Evolutionary conservation across 495 filamentous ascomycete species (phyloP).

Genomic region (Saxophila tyrrhenica): DNA sequence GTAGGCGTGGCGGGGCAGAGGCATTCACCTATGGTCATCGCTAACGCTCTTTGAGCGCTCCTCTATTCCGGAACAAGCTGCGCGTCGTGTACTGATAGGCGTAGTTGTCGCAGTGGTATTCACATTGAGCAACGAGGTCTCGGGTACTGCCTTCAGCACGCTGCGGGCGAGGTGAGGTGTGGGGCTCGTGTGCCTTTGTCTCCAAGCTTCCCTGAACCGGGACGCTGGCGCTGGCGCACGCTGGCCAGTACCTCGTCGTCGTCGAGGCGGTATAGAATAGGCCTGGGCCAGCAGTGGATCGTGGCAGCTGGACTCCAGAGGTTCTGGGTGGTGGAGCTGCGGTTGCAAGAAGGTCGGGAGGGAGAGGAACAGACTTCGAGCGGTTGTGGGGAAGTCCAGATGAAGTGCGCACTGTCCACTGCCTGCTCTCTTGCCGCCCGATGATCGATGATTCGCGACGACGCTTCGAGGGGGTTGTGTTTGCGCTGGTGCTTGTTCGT

Average conservation of each 20-base stretch:
- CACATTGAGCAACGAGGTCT: conserved; percentile 5
- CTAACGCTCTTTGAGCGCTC: conserved; percentile 1
- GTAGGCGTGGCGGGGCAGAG: not conserved
- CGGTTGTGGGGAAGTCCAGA: not conserved
- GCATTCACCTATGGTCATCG: conserved; percentile 15
- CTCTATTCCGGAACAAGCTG: too few relatives aligned
- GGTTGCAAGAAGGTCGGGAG: not conserved
- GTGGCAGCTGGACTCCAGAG: not conserved
- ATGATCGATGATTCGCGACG: not conserved
- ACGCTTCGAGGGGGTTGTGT: not conserved
- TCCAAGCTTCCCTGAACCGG: not conserved
- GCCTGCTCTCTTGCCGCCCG: not conserved
- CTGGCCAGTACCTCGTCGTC: not conserved
- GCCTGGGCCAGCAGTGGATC: not conserved
- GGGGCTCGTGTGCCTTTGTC: not conserved
- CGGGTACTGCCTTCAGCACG: not conserved
- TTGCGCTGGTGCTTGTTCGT: not conserved
- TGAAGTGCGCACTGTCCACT: not conserved
- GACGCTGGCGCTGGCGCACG: not conserved
- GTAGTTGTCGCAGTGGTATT: not conserved
- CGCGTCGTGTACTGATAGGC: too few relatives aligned
- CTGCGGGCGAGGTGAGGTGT: not conserved
- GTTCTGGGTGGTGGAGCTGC: not conserved
- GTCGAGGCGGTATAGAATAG: too few relatives aligned
- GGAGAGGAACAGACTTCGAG: not conserved